phyloP scores from a whole-genome alignment of 352 stramenopile species.

The Phytophthora syringae region DNA sequence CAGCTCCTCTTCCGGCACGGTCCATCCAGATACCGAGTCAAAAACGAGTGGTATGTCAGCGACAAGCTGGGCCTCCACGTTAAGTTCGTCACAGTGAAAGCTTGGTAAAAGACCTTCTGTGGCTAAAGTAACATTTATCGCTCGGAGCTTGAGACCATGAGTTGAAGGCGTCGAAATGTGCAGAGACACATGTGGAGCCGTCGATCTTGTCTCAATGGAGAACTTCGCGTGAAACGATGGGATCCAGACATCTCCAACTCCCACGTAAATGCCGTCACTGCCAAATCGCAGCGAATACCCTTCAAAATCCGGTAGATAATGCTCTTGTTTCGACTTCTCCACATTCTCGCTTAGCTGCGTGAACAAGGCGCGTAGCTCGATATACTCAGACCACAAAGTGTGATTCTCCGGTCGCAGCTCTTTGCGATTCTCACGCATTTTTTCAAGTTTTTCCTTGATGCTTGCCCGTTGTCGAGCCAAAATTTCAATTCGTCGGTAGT shows the following conservation, averaged over 20 bases:
- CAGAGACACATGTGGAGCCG: slow-evolving; percentile 65
- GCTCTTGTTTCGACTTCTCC: slow-evolving; percentile 73
- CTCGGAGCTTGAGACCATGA: slow-evolving; percentile 65
- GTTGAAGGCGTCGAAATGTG: slow-evolving; percentile 66
- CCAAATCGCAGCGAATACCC: slow-evolving; percentile 68
- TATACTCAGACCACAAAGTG: slow-evolving; percentile 64
- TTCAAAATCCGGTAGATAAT: slow-evolving; percentile 71
- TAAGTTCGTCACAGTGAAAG: slow-evolving; percentile 81
- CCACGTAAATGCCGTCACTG: slow-evolving; percentile 74
- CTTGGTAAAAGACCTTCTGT: slow-evolving; percentile 72
- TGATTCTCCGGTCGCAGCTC: slow-evolving; percentile 60
- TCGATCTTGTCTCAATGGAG: slow-evolving; percentile 66
- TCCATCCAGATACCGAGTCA: slow-evolving; percentile 67
- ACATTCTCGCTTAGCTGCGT: slow-evolving; percentile 64
- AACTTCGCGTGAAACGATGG: slow-evolving; percentile 79
- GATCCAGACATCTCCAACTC: slow-evolving; percentile 76
- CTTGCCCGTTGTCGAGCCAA: slow-evolving; percentile 59
- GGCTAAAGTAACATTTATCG: slow-evolving; percentile 68
- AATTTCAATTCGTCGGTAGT: slow-evolving; percentile 75
- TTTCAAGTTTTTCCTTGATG: slow-evolving; percentile 67
- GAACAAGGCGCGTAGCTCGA: slow-evolving; percentile 69
- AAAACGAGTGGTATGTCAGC: slow-evolving; percentile 72
- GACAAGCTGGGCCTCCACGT: slow-evolving; percentile 73
- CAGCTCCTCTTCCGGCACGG: slow-evolving; percentile 60
- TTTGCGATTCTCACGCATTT: slow-evolving; percentile 51